phyloP scores from a whole-genome alignment of 2,329 filamentous ascomycete genomes.

The Cytospora piceae region DNA sequence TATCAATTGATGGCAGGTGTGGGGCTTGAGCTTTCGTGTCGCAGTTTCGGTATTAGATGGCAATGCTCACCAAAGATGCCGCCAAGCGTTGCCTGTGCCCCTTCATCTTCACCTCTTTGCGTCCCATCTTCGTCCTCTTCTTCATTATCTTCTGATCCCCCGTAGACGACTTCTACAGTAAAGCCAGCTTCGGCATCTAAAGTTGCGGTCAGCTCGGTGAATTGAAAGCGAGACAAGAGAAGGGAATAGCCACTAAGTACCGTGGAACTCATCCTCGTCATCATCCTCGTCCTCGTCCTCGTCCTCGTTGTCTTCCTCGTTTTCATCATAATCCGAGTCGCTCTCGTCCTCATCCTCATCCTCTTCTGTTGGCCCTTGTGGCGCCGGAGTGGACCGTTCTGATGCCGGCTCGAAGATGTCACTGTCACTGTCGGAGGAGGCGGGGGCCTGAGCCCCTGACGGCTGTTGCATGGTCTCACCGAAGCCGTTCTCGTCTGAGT shows the following conservation, averaged over 20 bases:
- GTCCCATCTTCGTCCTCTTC: constrained; percentile 27
- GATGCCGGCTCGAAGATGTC: constrained; percentile 28
- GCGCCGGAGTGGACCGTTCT: constrained; percentile 10
- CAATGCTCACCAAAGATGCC: constrained; percentile 21
- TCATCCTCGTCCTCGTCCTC: constrained; percentile 39
- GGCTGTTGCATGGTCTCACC: constrained; percentile 27
- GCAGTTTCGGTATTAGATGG: neutral
- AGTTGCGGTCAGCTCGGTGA: neutral
- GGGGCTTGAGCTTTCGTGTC: constrained; percentile 9
- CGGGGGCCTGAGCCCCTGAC: constrained; percentile 8
- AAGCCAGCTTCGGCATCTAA: constrained; percentile 29
- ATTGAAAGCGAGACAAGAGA: neutral
- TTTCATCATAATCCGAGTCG: constrained; percentile 31
- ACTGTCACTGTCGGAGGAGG: constrained; percentile 17
- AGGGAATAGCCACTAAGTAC: constrained; percentile 9
- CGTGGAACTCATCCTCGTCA: constrained; percentile 33
- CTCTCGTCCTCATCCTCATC: constrained; percentile 35
- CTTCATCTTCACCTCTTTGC: constrained; percentile 1
- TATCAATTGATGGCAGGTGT: constrained; percentile 1
- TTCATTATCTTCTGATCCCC: constrained; percentile 31
- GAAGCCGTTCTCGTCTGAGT: constrained; percentile 29
- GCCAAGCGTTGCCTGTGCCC: constrained; percentile 14
- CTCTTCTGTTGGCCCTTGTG: constrained; percentile 17
- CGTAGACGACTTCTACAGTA: constrained; percentile 29
- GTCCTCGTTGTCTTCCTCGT: constrained; percentile 32